Percentiles rank a stretch among this genome's conserved stretches.
These are phyloP conservation scores for Ambrosia trifida DNA, from an alignment of 129 eudicot species.

Conservation along the genomic window DNA sequence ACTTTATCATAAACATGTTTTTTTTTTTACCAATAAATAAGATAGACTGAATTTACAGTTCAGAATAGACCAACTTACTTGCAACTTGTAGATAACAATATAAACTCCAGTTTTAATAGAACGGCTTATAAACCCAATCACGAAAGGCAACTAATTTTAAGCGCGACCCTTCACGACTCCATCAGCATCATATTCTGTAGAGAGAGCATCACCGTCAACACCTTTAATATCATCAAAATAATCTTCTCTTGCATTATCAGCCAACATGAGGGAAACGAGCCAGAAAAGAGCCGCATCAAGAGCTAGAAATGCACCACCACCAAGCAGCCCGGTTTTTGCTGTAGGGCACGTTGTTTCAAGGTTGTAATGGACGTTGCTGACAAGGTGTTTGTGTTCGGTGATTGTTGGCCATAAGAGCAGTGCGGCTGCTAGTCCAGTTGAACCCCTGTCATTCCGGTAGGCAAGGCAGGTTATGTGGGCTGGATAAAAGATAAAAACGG, in stretches of 20 bases:
- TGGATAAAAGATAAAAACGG: not conserved
- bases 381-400: conserved; percentile 65
- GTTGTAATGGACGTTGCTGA: conserved; percentile 60
- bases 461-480: not conserved
- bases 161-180: conserved; percentile 46
- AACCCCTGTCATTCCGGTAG: conserved; percentile 44
- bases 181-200: conserved; percentile 38
- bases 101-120: conserved; percentile 15
- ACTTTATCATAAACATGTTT: conserved; percentile 11
- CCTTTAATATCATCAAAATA: conserved; percentile 64
- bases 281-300: conserved; percentile 90
- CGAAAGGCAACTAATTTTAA: conserved; percentile 14
- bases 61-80: conserved; percentile 12
- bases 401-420: conserved; percentile 89
- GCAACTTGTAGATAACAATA: conserved; percentile 15
- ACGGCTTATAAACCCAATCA: conserved; percentile 7
- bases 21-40: conserved; percentile 28
- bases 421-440: conserved; percentile 73
- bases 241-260: conserved; percentile 79
- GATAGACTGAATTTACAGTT: conserved; percentile 21
- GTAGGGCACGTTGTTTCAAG: conserved; percentile 74
- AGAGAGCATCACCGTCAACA: conserved; percentile 22
- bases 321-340: conserved; percentile 92
- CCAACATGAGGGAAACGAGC: conserved; percentile 87
- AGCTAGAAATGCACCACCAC: conserved; percentile 95